Conservation (phyloP, 805 yeast species). For the Candida michaelii region DNA sequence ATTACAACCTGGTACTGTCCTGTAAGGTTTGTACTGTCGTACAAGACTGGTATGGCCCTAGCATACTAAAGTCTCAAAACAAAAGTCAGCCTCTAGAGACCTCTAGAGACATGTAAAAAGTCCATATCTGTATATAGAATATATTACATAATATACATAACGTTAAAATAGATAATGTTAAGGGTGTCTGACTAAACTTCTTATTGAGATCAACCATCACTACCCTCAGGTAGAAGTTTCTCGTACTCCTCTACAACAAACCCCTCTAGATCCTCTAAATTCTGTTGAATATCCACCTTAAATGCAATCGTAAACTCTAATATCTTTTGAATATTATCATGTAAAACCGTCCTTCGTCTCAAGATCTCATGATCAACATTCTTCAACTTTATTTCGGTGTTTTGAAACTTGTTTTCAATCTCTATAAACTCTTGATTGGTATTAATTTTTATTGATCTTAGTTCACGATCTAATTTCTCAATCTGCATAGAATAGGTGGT, state of each 20-base stretch:
- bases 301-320: slow-evolving; percentile 62
- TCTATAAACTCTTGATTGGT: slow-evolving; percentile 52
- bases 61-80: no score
- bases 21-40: no score
- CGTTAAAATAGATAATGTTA: no score
- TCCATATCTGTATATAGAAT: slow-evolving; percentile 6
- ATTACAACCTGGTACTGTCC: no score
- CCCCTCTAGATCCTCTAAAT: slow-evolving; percentile 58
- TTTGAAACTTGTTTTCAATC: slow-evolving; percentile 46
- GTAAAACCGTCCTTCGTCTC: slow-evolving; percentile 47
- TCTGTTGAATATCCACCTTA: slow-evolving; percentile 64
- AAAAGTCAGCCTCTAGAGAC: no score
- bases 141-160: slow-evolving; percentile 6
- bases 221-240: slow-evolving; percentile 4
- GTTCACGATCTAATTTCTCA: slow-evolving; percentile 61
- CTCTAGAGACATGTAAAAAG: no score
- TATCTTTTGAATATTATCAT: slow-evolving; percentile 53
- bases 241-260: slow-evolving; percentile 32
- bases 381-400: slow-evolving; percentile 52
- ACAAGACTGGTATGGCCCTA: no score
- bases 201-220: no score
- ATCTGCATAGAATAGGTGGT: slow-evolving; percentile 60
- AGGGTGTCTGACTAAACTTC: no score
- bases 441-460: slow-evolving; percentile 47
- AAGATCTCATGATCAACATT: slow-evolving; percentile 48